Base-by-base conservation (phyloP, 768 basidiomycete genomes). In the Dendrothele bispora region DNA sequence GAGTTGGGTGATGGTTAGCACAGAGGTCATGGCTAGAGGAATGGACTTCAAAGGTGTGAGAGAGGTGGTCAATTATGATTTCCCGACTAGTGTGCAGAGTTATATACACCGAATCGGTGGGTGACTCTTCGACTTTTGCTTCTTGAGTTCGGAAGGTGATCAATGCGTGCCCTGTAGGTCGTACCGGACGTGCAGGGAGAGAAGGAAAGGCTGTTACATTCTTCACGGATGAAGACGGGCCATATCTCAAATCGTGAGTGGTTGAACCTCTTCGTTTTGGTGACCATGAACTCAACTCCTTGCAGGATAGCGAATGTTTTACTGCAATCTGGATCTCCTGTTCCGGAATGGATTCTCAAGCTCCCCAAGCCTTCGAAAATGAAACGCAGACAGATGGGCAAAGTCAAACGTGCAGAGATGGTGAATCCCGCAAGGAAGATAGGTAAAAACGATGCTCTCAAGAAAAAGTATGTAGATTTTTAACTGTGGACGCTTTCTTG, bases 21-120 rank as follows among this genome's bases (percentile, higher is more conserved):
- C 97, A 20, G 97, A 99, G 64, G 90, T 98, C 42, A 90, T 98
- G 91, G 93, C 92, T 20, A 80, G 97, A 56, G 97, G 97, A 3
- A 94, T 99, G 87, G 97, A 98, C 62, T 98, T 99, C 73, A 89
- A 87, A 64, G 94, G 95, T 8, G 83, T 95, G 43, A 75, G 84
- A 49, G 90, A 98, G 60, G 94, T 99, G 8, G 86, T 98, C 61
- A 99, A 98, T 65, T 95, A 90, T 59, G 95, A 98, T 68, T 98
- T 98, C 67, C 97, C 97, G 3, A 93, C 88, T 30, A 95, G 83
- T 46, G 87, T 95, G 2, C 93, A 95, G 64, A 94, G 90, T 60
- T 99, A 99, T 61, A 80, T 99, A 35, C 97, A 99, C 66, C 79
- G 97, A 20, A 97, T 99, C 43, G 95, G 91, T 86, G 27, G 48